Percentiles rank a stretch among this genome's conserved stretches.
Conservation (phyloP, 371 early-diverging fungal genomes). For the Circinella minor region DNA sequence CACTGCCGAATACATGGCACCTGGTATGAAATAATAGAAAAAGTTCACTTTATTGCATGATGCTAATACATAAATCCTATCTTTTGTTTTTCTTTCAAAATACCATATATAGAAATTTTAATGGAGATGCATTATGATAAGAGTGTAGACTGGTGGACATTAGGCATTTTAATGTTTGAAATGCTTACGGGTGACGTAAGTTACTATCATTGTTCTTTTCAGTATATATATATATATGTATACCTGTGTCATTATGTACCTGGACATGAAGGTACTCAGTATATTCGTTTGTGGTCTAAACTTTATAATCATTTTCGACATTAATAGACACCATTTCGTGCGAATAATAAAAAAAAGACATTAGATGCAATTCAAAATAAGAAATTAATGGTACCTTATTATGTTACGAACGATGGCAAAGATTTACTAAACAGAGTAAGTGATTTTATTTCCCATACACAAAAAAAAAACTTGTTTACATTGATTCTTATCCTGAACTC, state of each 20-base stretch:
- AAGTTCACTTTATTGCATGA: not conserved
- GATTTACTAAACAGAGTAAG: constrained; percentile 57
- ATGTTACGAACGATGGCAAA: constrained; percentile 69
- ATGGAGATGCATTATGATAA: constrained; percentile 82
- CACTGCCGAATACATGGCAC: constrained; percentile 90
- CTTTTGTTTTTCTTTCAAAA: not conserved
- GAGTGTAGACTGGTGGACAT: constrained; percentile 93
- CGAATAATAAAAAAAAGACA: constrained; percentile 76
- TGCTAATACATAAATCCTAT: not conserved
- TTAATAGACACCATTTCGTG: constrained; percentile 72
- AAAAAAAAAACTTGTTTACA: not conserved
- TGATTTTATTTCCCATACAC: not conserved
- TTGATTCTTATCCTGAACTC: no score
- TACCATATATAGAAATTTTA: constrained; percentile 65
- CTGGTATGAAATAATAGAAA: constrained; percentile 38
- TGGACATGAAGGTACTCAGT: no score
- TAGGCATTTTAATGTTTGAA: constrained; percentile 91
- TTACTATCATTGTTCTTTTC: not conserved
- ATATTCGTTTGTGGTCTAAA: not conserved
- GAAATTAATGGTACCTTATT: constrained; percentile 75
- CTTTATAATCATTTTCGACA: not conserved
- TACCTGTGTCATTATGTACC: no score
- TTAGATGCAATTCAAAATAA: constrained; percentile 82
- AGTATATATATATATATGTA: no score
- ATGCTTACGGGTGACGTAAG: constrained; percentile 76